A percentile compares a stretch with the other conserved stretches of the same genome.
Conservation (phyloP, 176 grass and related monocot species). For the Lolium perenne region DNA sequence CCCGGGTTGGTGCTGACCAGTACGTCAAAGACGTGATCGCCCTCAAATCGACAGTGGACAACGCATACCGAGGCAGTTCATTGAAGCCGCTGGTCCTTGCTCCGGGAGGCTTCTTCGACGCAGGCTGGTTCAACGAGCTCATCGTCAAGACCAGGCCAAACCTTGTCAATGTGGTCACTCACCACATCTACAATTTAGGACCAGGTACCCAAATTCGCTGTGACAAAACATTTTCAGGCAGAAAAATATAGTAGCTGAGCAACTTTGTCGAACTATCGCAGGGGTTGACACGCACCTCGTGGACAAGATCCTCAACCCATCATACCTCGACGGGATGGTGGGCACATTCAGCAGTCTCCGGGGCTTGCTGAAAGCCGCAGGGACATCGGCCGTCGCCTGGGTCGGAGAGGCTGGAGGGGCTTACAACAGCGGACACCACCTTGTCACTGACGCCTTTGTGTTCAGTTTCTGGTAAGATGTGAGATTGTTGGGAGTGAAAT, state of each 20-base stretch:
- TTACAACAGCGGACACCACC: slow-evolving; percentile 93
- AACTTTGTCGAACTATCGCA: not conserved
- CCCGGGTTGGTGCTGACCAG: slow-evolving; percentile 56
- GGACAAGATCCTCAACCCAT: slow-evolving; percentile 76
- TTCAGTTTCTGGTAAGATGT: slow-evolving; percentile 89
- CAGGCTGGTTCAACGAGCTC: slow-evolving; percentile 63
- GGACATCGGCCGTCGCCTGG: slow-evolving; percentile 72
- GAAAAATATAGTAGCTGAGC: not conserved
- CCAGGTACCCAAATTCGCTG: slow-evolving; percentile 53
- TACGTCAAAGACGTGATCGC: slow-evolving; percentile 74
- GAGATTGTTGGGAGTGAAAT: not conserved
- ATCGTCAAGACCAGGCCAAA: slow-evolving; percentile 70
- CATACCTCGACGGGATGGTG: slow-evolving; percentile 60
- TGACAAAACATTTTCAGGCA: not conserved
- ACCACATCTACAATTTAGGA: slow-evolving; percentile 93
- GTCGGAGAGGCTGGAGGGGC: slow-evolving; percentile 90
- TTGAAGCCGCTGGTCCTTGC: slow-evolving; percentile 78
- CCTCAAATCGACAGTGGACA: slow-evolving; percentile 59
- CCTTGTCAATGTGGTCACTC: slow-evolving; percentile 71
- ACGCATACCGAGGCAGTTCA: slow-evolving; percentile 45
- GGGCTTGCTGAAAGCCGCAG: slow-evolving; percentile 49
- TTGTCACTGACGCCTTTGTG: slow-evolving; percentile 86
- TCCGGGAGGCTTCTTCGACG: slow-evolving; percentile 87
- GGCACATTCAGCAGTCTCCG: slow-evolving; percentile 68
- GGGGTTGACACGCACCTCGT: slow-evolving; percentile 76